Evolutionary conservation across 2,329 filamentous ascomycete species (phyloP), one percentile per base, ranked within the genome.

Genomic region (Botrytis medusae): DNA sequence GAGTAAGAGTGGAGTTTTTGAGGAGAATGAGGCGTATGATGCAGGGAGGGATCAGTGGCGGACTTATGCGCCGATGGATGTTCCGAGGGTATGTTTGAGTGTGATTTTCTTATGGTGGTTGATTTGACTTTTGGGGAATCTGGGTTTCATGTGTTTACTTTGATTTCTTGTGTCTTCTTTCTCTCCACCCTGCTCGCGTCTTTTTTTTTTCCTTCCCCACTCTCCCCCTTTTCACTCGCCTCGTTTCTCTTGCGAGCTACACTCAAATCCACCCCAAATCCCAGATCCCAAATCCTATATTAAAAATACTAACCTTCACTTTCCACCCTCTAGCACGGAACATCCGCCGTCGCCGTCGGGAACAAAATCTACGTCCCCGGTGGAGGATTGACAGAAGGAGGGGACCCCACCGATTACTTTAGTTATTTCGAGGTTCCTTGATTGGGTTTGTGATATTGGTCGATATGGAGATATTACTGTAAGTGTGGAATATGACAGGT

Each of bases 291-390:
- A 25, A 16, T 7, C 8, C 9, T 2, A 9, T 1, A 63, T 32
- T 16, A 29, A n/a, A 9, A 34, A 32, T 0, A 12, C n/a, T 32
- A 46, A 51, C 5, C 16, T 10, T 0, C 25, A 1, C 25, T 12
- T 12, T 10, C 18, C 4, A 9, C 12, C 7, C 7, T 48, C 34
- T 20, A 68, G 65, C 82, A 83, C 72, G 82, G 81, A 0, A 82
- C 80, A 1, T 73, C 76, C 2, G 82, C 80, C 16, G 81, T 78
- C 4, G 77, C 76, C 1, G 71, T 81, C 4, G 78, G 76, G 0
- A 75, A 74, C 1, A 76, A 70, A 7, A 76, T 83, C 1, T 82
- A 81, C 72, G 77, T 83, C 44, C 82, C 82, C 2, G 82, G 82
- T 4, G 82, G 82, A 51, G 82, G 81, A n/a, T 70, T 74, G 62